Evolutionary conservation across 306 rosid species (phyloP).

Genomic region (Medicago arabica): DNA sequence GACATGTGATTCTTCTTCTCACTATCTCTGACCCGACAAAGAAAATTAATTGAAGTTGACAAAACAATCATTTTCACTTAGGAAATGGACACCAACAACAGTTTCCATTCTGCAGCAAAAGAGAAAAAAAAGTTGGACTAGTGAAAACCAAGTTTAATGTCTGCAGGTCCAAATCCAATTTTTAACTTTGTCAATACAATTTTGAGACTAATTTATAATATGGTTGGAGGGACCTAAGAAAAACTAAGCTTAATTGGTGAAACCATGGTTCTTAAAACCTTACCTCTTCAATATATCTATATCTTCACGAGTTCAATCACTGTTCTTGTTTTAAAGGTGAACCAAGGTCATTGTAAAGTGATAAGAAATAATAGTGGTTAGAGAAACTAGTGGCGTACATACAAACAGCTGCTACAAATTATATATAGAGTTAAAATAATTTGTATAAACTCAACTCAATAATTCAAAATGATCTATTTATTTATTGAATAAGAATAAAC

Average conservation of each 20-base stretch:
- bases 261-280: neutral
- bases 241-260: too few relatives aligned
- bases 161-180: too few relatives aligned
- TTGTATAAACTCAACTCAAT: neutral
- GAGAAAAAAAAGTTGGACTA: constrained; percentile 25
- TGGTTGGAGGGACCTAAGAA: too few relatives aligned
- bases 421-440: neutral
- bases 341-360: too few relatives aligned
- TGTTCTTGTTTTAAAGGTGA: neutral
- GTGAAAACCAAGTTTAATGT: neutral
- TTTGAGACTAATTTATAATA: too few relatives aligned
- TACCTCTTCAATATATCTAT: neutral
- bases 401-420: neutral
- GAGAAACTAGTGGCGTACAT: neutral
- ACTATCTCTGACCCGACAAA: neutral
- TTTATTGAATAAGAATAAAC: neutral
- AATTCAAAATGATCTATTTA: neutral
- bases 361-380: neutral
- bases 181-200: too few relatives aligned
- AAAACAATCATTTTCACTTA: constrained; percentile 36
- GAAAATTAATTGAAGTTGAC: constrained; percentile 40
- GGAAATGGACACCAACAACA: constrained; percentile 40
- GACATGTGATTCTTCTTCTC: neutral
- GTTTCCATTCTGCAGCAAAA: constrained; percentile 19
- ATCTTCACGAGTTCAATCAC: neutral